phyloP scores from a whole-genome alignment of 768 basidiomycete species.

The Lanmaoa pseudosensibilis region DNA sequence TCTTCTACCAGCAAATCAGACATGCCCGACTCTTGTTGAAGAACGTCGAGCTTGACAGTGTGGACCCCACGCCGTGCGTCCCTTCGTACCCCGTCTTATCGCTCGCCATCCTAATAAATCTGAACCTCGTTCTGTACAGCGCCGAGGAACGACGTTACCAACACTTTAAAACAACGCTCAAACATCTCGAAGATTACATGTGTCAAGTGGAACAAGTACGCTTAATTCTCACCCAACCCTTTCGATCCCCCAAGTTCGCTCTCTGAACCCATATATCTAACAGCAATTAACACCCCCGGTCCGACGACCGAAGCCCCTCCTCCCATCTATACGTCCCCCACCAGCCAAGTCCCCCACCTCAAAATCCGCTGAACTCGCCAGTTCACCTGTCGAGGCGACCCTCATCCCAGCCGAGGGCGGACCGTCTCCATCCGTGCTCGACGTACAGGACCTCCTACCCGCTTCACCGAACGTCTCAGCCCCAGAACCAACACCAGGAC shows the following conservation, averaged over 20 bases:
- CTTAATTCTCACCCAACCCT: neutral
- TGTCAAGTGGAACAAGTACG: conserved; percentile 53
- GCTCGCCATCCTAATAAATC: neutral
- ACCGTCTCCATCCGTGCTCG: conserved; percentile 9
- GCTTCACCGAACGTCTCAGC: conserved; percentile 31
- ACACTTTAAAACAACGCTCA: conserved; percentile 50
- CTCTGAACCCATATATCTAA: neutral
- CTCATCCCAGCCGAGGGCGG: conserved; percentile 26
- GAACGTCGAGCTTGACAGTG: conserved; percentile 54
- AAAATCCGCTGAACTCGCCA: neutral
- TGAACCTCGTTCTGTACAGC: conserved; percentile 30
- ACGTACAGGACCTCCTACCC: conserved; percentile 39
- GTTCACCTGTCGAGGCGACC: conserved; percentile 19
- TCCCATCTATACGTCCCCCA: conserved; percentile 55
- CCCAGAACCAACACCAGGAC: conserved; percentile 19
- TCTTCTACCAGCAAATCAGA: conserved; percentile 43
- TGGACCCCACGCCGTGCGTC: conserved; percentile 45
- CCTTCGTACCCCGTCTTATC: neutral
- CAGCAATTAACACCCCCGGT: conserved; percentile 45
- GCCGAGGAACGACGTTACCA: conserved; percentile 44
- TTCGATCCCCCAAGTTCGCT: neutral
- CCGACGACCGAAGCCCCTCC: conserved; percentile 45
- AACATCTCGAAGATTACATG: conserved; percentile 54
- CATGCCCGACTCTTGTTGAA: conserved; percentile 57
- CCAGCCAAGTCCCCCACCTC: conserved; percentile 5